phyloP scores from a whole-genome alignment of 2,329 filamentous ascomycete species.

The Colletotrichum simmondsii region DNA sequence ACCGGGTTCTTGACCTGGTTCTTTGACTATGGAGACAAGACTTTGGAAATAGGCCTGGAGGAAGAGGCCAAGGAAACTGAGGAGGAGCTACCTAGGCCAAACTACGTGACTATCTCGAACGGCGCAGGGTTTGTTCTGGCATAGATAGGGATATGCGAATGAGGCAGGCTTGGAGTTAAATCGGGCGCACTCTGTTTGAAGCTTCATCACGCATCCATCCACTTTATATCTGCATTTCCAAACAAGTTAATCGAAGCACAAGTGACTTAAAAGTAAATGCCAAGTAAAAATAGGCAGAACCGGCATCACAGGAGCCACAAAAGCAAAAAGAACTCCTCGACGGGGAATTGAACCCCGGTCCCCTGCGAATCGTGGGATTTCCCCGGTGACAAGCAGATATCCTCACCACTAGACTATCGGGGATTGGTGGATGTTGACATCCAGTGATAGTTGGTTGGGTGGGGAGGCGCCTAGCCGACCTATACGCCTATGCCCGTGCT shows the following conservation, averaged over 20 bases:
- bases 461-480: rapidly evolving
- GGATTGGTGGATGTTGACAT: not conserved
- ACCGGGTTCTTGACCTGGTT: not conserved
- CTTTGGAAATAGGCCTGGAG: not conserved
- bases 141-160: not conserved
- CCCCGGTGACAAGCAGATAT: conserved; percentile 30
- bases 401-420: conserved; percentile 35
- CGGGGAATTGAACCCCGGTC: conserved; percentile 34
- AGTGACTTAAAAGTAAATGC: no score
- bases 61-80: not conserved
- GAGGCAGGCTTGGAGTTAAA: not conserved
- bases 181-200: not conserved
- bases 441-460: conserved; percentile 4
- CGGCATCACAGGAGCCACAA: rapidly evolving
- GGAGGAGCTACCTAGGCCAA: not conserved
- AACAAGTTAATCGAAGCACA: not conserved
- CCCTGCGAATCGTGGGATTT: conserved; percentile 9
- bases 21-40: not conserved
- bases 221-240: no score
- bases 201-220: not conserved
- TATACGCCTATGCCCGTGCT: rapidly evolving
- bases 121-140: not conserved
- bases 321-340: conserved; percentile 18
- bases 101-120: not conserved
- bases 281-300: not conserved